phyloP scores from a whole-genome alignment of 2,329 filamentous ascomycete genomes.

The Arthrobotrys iridis region DNA sequence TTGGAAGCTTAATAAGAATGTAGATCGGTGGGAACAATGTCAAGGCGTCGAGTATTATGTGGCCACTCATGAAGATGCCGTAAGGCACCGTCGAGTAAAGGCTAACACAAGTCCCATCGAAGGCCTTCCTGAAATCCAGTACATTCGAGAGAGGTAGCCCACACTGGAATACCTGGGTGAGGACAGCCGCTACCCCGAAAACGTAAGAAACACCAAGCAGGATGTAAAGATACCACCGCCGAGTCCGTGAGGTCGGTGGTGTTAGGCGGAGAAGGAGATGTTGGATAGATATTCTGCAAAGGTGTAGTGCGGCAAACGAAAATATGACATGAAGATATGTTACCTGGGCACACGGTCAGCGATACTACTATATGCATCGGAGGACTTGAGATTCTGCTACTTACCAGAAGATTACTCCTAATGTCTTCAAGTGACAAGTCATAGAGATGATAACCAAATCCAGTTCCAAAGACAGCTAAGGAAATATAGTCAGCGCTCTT shows the following conservation, averaged over 20 bases:
- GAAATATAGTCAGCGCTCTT: neutral
- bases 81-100: constrained; percentile 25
- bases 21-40: constrained; percentile 35
- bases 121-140: neutral
- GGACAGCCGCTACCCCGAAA: constrained; percentile 16
- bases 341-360: neutral
- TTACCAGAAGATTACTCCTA: constrained; percentile 13
- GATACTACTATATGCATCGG: neutral
- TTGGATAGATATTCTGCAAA: constrained; percentile 41
- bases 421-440: constrained; percentile 26
- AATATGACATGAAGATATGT: constrained; percentile 43
- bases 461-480: constrained; percentile 31
- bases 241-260: neutral
- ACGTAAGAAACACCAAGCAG: constrained; percentile 15
- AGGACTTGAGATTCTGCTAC: neutral
- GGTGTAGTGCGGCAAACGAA: constrained; percentile 23
- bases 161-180: constrained; percentile 36
- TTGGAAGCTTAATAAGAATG: constrained; percentile 26
- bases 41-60: constrained; percentile 25
- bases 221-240: constrained; percentile 41
- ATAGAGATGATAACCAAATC: constrained; percentile 33
- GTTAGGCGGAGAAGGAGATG: constrained; percentile 36
- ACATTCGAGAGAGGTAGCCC: constrained; percentile 22
- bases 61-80: constrained; percentile 32
- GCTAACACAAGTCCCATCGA: constrained; percentile 38